A percentile compares a stretch with the other conserved stretches of the same genome.
phyloP scores from a whole-genome alignment of 768 basidiomycete genomes.

The Russula emetica region DNA sequence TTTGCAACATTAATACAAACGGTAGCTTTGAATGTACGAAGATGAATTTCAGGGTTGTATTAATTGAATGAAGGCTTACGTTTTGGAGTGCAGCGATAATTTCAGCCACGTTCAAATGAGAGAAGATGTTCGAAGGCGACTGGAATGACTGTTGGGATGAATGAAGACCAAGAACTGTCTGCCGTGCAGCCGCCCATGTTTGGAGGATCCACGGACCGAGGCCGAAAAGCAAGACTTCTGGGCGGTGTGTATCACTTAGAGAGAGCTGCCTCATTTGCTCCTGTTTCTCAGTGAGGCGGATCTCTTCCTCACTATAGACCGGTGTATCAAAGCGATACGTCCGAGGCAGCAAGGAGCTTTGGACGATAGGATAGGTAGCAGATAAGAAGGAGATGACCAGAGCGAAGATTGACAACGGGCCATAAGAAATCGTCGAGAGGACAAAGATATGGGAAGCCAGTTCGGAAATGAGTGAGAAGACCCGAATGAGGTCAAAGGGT shows the following conservation, averaged over 20 bases:
- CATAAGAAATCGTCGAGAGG: slow-evolving; percentile 58
- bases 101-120: slow-evolving; percentile 60
- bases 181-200: slow-evolving; percentile 66
- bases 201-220: slow-evolving; percentile 81
- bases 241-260: slow-evolving; percentile 69
- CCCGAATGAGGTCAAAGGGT: slow-evolving; percentile 72
- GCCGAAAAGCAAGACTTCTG: slow-evolving; percentile 78
- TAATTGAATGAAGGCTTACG: slow-evolving; percentile 40
- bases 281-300: slow-evolving; percentile 61
- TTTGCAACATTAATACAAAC: slow-evolving; percentile 65
- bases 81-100: slow-evolving; percentile 64
- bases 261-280: slow-evolving; percentile 73
- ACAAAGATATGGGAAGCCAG: slow-evolving; percentile 67
- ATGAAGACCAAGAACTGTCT: slow-evolving; percentile 55
- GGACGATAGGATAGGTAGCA: slow-evolving; percentile 53
- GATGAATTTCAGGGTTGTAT: slow-evolving; percentile 22
- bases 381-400: slow-evolving; percentile 60
- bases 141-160: slow-evolving; percentile 34
- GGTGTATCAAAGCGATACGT: slow-evolving; percentile 43
- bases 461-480: slow-evolving; percentile 68
- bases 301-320: slow-evolving; percentile 51
- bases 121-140: slow-evolving; percentile 39
- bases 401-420: slow-evolving; percentile 49
- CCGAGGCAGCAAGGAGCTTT: slow-evolving; percentile 53
- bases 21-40: slow-evolving; percentile 52